These are phyloP conservation scores for Bruguiera parviflora DNA, from an alignment of 345 rosid genomes.

Conservation along the genomic window DNA sequence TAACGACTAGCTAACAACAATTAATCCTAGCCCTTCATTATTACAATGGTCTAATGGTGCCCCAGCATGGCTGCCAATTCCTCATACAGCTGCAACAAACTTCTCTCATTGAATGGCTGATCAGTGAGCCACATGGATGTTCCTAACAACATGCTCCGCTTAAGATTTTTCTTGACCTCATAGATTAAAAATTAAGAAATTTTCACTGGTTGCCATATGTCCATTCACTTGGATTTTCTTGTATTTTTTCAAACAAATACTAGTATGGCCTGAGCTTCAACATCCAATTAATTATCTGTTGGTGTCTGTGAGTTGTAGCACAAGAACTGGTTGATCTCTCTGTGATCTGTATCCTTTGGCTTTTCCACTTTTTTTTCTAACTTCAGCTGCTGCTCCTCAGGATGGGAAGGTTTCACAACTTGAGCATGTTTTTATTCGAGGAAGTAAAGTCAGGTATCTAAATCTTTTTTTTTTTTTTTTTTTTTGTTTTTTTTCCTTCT, in stretches of 20 bases:
- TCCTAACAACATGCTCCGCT: too few species aligned
- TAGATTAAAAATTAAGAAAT: neutral
- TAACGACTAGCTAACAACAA: too few species aligned
- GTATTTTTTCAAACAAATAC: neutral
- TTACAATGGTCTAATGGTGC: too few species aligned
- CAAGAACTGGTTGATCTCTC: neutral
- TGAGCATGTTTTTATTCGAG: constrained; percentile 95
- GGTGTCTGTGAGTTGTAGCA: neutral
- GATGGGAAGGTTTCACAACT: constrained; percentile 97
- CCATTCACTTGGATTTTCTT: too few species aligned
- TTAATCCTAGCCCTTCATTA: too few species aligned
- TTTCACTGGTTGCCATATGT: too few species aligned
- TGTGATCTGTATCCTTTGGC: neutral
- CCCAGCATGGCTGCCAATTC: too few species aligned
- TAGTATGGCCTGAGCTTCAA: too few species aligned
- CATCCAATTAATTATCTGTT: neutral
- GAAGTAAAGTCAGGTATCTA: constrained; percentile 93
- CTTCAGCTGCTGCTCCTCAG: constrained; percentile 31
- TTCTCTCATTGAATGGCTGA: too few species aligned
- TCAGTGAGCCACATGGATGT: too few species aligned
- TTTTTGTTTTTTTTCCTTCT: neutral
- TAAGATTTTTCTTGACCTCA: too few species aligned
- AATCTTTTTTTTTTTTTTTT: neutral
- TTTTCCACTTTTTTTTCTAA: neutral
- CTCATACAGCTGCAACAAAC: too few species aligned